Conservation (phyloP, 1,284 basidiomycete species). For the Irpex sp. region DNA sequence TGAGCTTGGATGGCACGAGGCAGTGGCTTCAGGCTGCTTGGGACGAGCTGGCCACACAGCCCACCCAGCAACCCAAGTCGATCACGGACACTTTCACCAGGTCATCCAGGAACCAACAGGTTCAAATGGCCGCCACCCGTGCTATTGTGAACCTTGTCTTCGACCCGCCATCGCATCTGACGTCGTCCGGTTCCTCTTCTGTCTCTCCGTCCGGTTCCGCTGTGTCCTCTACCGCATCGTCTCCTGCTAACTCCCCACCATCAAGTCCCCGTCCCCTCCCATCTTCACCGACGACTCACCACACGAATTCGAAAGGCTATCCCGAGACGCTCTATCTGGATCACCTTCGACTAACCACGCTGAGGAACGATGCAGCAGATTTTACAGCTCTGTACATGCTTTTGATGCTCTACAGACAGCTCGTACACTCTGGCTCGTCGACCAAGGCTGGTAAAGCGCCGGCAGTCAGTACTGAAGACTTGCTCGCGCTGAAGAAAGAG, state of each 20-base stretch:
- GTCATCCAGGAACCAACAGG: slow-evolving; percentile 24
- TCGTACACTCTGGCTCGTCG: slow-evolving; percentile 41
- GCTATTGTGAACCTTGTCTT: slow-evolving; percentile 28
- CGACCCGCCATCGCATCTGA: slow-evolving; percentile 26
- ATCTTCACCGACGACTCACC: neutral
- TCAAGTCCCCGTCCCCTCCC: slow-evolving; percentile 22
- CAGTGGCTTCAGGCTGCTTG: slow-evolving; percentile 57
- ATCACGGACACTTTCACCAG: slow-evolving; percentile 7
- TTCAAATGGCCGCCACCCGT: slow-evolving; percentile 24
- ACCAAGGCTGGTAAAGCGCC: slow-evolving; percentile 6
- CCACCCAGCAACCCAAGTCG: neutral
- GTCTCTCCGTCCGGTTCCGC: slow-evolving; percentile 40
- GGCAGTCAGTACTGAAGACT: slow-evolving; percentile 35
- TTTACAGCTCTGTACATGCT: slow-evolving; percentile 78
- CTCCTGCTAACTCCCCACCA: slow-evolving; percentile 38
- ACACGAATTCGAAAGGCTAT: slow-evolving; percentile 29
- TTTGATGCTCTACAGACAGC: slow-evolving; percentile 76
- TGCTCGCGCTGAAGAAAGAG: slow-evolving; percentile 68
- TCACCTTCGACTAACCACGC: slow-evolving; percentile 64
- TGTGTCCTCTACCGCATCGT: slow-evolving; percentile 68
- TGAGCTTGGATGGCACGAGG: slow-evolving; percentile 54
- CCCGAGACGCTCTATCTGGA: slow-evolving; percentile 89
- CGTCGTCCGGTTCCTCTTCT: slow-evolving; percentile 31
- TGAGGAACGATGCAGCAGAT: slow-evolving; percentile 75
- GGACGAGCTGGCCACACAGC: slow-evolving; percentile 32